Conservation (phyloP, 2,329 filamentous ascomycete species). For the Stylonectria norvegica region DNA sequence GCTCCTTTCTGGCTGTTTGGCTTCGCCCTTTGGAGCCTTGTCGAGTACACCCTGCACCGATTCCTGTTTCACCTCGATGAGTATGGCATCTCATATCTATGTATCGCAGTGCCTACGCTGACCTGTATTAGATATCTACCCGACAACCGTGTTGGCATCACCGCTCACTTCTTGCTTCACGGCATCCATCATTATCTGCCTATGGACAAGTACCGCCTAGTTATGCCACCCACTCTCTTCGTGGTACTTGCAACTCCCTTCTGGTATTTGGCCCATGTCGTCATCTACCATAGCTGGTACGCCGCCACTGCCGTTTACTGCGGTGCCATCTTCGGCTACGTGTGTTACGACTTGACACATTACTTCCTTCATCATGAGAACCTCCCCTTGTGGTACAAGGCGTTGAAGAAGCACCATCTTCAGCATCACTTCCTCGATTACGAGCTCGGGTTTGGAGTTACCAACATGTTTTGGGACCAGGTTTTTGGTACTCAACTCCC, state of each 20-base stretch:
- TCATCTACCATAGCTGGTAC: constrained; percentile 86
- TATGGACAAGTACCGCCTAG: constrained; percentile 97
- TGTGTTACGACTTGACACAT: constrained; percentile 95
- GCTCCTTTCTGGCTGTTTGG: constrained; percentile 67
- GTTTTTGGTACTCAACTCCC: constrained; percentile 85
- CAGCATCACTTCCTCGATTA: constrained; percentile 98
- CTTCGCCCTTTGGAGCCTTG: constrained; percentile 77
- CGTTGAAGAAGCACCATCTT: constrained; percentile 95
- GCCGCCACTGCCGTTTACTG: constrained; percentile 75
- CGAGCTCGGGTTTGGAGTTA: constrained; percentile 95
- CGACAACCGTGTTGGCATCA: constrained; percentile 84
- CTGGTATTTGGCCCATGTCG: constrained; percentile 80
- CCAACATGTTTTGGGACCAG: constrained; percentile 91
- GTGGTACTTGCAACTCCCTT: constrained; percentile 79
- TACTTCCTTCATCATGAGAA: constrained; percentile 98
- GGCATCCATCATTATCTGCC: constrained; percentile 97
- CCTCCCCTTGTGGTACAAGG: constrained; percentile 83
- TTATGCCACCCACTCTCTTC: constrained; percentile 94
- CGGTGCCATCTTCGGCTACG: constrained; percentile 91
- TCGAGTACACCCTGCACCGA: constrained; percentile 86
- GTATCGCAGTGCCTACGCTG: constrained; percentile 27
- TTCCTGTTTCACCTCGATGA: constrained; percentile 92
- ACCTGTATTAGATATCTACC: constrained; percentile 67
- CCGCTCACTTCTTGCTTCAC: constrained; percentile 87
- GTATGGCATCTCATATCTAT: constrained; percentile 57